Percentiles rank a stretch among this genome's conserved stretches.
phyloP scores from a whole-genome alignment of 345 rosid species.

The Bruguiera sexangula region DNA sequence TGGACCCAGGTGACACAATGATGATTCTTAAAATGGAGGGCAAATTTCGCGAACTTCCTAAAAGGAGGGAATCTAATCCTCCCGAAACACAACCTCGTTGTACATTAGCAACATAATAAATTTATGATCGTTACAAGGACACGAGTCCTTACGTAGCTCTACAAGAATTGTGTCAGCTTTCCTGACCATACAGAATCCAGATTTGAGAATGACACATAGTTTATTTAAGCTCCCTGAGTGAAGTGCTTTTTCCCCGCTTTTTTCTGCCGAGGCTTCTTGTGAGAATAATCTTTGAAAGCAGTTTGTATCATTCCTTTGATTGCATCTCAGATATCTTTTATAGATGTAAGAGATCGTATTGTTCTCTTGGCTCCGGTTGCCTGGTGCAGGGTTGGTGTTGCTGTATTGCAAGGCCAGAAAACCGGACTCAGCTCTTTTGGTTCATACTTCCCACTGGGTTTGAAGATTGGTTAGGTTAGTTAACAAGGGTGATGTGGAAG shows the following conservation, averaged over 20 bases:
- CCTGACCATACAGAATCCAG: slow-evolving; percentile 38
- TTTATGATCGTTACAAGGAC: not conserved
- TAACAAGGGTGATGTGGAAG: too few species aligned
- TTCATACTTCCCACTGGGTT: too few species aligned
- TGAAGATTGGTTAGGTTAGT: too few species aligned
- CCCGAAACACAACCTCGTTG: slow-evolving; percentile 23
- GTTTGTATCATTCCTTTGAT: too few species aligned
- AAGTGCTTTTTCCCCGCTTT: slow-evolving; percentile 3
- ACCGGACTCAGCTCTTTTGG: too few species aligned
- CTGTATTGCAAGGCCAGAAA: too few species aligned
- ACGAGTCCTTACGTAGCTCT: too few species aligned
- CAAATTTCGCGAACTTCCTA: not conserved
- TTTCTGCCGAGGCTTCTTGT: slow-evolving; percentile 18
- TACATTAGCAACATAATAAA: slow-evolving; percentile 25
- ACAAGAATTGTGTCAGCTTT: slow-evolving; percentile 17
- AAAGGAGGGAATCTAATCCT: not conserved
- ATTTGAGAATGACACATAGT: slow-evolving; percentile 29
- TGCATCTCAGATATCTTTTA: too few species aligned
- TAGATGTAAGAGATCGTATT: too few species aligned
- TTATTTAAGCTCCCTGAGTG: slow-evolving; percentile 18
- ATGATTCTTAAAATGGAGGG: not conserved
- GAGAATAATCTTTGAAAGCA: slow-evolving; percentile 8
- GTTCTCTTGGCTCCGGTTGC: too few species aligned
- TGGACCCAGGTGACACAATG: slow-evolving; percentile 71
- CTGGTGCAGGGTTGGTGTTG: too few species aligned